Percentiles rank a stretch among this genome's conserved stretches.
Conservation (phyloP, 371 early-diverging fungal genomes). For the Mortierella sp. region DNA sequence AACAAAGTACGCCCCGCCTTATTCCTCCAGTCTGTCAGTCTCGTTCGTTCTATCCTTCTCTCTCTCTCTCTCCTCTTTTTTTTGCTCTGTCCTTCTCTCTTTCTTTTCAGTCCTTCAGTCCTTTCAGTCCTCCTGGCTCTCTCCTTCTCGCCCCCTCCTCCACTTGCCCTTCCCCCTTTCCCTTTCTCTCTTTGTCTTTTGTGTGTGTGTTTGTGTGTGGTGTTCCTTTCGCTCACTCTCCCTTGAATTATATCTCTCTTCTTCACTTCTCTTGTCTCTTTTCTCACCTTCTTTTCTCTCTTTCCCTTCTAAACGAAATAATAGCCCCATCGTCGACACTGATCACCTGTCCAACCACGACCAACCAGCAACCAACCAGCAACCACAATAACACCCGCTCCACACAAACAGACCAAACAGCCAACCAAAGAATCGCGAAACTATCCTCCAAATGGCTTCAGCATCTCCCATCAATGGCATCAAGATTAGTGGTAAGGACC, state of each 20-base stretch:
- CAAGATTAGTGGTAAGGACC: conserved; percentile 37
- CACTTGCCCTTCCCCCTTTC: not conserved
- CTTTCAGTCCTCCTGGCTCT: conserved; percentile 6
- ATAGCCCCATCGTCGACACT: conserved; percentile 1
- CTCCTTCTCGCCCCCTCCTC: not conserved
- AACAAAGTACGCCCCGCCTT: conserved; percentile 3
- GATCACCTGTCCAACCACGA: conserved; percentile 3
- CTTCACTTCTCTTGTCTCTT: not conserved
- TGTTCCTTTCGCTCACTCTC: not conserved
- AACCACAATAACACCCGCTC: not conserved
- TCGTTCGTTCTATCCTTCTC: not conserved
- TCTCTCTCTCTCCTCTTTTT: conserved; percentile 5
- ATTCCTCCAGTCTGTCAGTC: not conserved
- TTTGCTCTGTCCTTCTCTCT: not conserved
- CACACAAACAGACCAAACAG: not conserved
- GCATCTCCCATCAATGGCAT: conserved; percentile 32
- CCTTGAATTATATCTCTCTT: not conserved
- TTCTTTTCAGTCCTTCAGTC: not conserved
- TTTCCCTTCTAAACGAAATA: not conserved
- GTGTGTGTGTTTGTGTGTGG: too few relatives aligned
- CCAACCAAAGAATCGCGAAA: conserved; percentile 5
- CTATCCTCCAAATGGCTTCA: conserved; percentile 22
- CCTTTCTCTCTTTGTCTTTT: not conserved
- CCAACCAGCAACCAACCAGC: not conserved
- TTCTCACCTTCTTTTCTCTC: not conserved